Evolutionary conservation across 495 filamentous ascomycete species (phyloP), one percentile per base, ranked within the genome.

Genomic region (Aspergillus ostianus): DNA sequence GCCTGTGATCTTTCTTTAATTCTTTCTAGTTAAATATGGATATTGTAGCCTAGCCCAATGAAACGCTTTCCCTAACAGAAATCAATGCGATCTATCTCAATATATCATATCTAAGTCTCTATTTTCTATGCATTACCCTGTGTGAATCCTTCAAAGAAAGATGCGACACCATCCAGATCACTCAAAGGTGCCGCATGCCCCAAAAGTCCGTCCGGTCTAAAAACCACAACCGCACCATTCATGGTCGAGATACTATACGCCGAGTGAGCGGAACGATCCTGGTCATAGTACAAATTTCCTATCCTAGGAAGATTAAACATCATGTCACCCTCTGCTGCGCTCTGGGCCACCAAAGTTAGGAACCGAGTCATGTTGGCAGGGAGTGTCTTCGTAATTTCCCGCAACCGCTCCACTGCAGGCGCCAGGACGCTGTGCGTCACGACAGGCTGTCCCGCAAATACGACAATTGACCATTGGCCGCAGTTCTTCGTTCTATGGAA

Each of bases 211-310:
- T 61, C 52, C 2, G 58, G 52, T 29, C 58, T 47, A 15, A 61
- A 46, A 17, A 56, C 36, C 15, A 45, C 32, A 15, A 61, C 53
- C 6, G 47, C 58, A 6, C 58, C 53, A 15, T 49, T 61, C 20
- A 2, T 30, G 20, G 46, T 48, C 13, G 58, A 61, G 12, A 61
- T 46, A 17, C 45, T 51, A 30, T 61, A 61, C 6, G 53, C 53
- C 9, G 30, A 18, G 51, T 61, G 58, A 9, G 58, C 58, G n/a
- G 53, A 51, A 27, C 54, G 47, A 15, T 61, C 53, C 32, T 27
- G 29, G 29, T 60, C 58, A 51, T 51, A 61, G 23, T 55, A 56
- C 12, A 45, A 9, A 9, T 56, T 17, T 5, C 58, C 58, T 9
- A 56, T 55, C 20, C 20, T 56, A 1, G 58, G 53, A 17, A 32